Percentiles rank a stretch among this genome's conserved stretches.
Evolutionary conservation across 129 eudicot genomes (phyloP).

Genomic region (Pulicaria dysenterica): DNA sequence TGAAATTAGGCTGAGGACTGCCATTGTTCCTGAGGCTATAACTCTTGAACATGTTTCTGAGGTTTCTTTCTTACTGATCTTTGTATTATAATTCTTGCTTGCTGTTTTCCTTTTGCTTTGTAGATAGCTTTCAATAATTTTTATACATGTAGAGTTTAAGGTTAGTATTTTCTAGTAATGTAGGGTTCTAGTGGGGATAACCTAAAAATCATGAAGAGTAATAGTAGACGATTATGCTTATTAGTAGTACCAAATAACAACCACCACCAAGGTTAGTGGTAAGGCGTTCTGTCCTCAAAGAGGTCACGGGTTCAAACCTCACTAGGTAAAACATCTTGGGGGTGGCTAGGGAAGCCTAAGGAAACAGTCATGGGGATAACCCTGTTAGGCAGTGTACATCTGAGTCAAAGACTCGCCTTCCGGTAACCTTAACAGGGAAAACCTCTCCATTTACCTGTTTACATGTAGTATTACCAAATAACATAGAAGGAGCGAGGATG

Average conservation of each 20-base stretch:
- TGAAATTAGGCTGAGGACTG: constrained; percentile 61
- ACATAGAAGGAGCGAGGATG: background rate
- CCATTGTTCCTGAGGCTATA: constrained; percentile 84
- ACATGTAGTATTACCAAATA: background rate
- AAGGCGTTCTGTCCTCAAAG: no score
- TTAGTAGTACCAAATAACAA: background rate
- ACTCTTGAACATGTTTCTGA: constrained; percentile 92
- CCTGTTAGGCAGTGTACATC: no score
- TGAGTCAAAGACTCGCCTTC: no score
- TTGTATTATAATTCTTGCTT: background rate
- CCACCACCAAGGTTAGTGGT: no score
- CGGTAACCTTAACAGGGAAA: no score
- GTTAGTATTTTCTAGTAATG: background rate
- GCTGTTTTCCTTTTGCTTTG: background rate
- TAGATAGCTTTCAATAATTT: background rate
- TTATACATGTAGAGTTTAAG: background rate
- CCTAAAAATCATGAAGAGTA: background rate
- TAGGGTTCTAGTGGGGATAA: background rate
- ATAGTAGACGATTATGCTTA: background rate
- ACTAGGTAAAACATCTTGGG: no score
- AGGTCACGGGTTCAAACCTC: no score
- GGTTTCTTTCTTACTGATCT: constrained; percentile 43
- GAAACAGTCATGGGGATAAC: no score
- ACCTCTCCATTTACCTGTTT: no score
- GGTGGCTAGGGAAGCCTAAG: no score